Evolutionary conservation across 2,329 filamentous ascomycete species (phyloP), one percentile per base, ranked within the genome.

Genomic region (Blastomyces gilchristii): DNA sequence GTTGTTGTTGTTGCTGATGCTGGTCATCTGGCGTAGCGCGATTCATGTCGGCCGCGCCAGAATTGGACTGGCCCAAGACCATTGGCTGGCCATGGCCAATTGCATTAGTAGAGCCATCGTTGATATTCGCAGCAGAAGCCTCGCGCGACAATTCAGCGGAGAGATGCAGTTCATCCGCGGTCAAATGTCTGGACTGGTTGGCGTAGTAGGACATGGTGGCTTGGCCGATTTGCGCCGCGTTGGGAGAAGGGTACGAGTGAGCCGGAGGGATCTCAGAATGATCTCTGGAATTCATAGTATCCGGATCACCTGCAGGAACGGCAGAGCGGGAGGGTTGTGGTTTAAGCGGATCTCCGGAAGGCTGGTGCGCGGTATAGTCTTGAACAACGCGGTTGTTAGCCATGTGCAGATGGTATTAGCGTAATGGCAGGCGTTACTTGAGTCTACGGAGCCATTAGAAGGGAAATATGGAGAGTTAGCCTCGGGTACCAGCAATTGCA

Each of bases 111-210:
- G 76, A 68, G 53, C 73, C 68, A 67, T 75, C 74, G 57, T 72
- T 74, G 60, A 81, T 76, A 60, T 76, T 77, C 47, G 78, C 74
- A 28, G 74, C 74, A 7, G 75, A 74, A n/a, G 78, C 72, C 67
- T 77, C 76, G 64, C 78, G 78, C 65, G 78, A 78, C 50, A 80
- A 69, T 67, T 80, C 79, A 12, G 78, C 79, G 18, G 75, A 76
- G 52, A 80, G 72, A 63, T 75, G 72, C 18, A 80, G 74, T 64
- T 80, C 78, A 66, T 82, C 79, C 64, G 78, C 71, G 57, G 76
- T 78, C 68, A 77, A 67, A 66, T 78, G 76, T 64, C 76, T 64
- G 11, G 60, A 34, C 59, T 68, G 76, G 65, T 76, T 76, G 58
- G 70, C 69, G 67, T 77, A 77, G 69, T 78, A 79, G 49, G 73